Percentiles rank a stretch among this genome's conserved stretches.
Conservation (phyloP, 2,329 filamentous ascomycete genomes). For the Dothideomycetes sp. region DNA sequence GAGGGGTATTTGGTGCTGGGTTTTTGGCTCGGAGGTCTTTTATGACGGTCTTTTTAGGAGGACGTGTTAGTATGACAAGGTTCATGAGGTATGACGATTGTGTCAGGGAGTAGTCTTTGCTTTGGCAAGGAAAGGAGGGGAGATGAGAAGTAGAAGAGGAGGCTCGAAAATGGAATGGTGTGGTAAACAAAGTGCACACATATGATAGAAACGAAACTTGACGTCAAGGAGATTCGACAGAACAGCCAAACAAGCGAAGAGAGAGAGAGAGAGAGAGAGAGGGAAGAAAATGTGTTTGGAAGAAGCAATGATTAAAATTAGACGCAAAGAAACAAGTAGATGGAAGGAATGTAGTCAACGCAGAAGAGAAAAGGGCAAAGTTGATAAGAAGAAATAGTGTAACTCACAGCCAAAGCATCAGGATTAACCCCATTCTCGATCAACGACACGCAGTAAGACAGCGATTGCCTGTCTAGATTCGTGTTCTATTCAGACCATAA, state of each 20-base stretch:
- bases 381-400: not conserved
- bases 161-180: not conserved
- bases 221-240: not conserved
- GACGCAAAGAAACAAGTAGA: slow-evolving; percentile 2
- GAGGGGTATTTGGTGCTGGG: too few species aligned
- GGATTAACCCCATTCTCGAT: slow-evolving; percentile 97
- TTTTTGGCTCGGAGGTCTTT: slow-evolving; percentile 36
- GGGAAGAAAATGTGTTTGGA: not conserved
- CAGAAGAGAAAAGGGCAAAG: not conserved
- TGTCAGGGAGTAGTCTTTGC: not conserved
- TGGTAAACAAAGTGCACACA: too few species aligned
- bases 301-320: not conserved
- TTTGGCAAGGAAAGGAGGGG: not conserved
- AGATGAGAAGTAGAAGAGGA: not conserved
- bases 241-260: not conserved
- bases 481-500: too few species aligned
- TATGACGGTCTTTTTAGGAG: slow-evolving; percentile 39
- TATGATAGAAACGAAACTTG: not conserved
- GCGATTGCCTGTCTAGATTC: slow-evolving; percentile 76
- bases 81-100: not conserved
- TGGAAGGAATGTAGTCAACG: not conserved
- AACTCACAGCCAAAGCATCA: slow-evolving; percentile 79
- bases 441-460: slow-evolving; percentile 91
- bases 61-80: too few species aligned
- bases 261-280: not conserved